These are phyloP conservation scores for Rehmannia glutinosa DNA, from an alignment of 257 asterid genomes.

Conservation along the genomic window DNA sequence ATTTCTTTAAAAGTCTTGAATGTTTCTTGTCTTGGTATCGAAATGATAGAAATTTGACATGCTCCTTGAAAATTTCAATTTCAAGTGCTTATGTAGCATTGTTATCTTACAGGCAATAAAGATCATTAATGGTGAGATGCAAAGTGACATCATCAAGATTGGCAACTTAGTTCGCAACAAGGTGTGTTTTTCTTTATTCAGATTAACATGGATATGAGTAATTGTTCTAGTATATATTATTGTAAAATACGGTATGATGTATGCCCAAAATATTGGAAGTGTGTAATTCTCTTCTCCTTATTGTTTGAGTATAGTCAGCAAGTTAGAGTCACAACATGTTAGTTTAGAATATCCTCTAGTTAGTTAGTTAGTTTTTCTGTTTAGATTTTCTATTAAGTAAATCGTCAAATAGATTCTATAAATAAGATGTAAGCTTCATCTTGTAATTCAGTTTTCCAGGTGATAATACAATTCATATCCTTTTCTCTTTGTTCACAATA, in stretches of 20 bases:
- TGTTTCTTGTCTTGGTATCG: background rate
- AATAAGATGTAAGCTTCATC: too few relatives aligned
- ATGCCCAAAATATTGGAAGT: background rate
- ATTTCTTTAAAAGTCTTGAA: background rate
- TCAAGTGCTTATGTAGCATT: background rate
- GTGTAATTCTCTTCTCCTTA: background rate
- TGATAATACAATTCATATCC: too few relatives aligned
- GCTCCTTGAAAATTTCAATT: background rate
- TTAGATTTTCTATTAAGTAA: too few relatives aligned
- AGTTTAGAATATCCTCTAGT: too few relatives aligned
- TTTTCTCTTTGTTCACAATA: too few relatives aligned
- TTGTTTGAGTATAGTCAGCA: too few relatives aligned
- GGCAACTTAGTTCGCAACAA: slow-evolving; percentile 66
- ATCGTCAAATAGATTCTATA: too few relatives aligned
- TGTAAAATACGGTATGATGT: background rate
- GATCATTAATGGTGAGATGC: slow-evolving; percentile 78
- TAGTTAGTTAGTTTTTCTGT: too few relatives aligned
- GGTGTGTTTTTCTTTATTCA: slow-evolving; percentile 33
- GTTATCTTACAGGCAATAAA: slow-evolving; percentile 54
- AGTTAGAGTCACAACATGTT: too few relatives aligned
- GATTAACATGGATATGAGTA: background rate
- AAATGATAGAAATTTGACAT: background rate
- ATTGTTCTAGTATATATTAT: background rate
- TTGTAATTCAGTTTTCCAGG: too few relatives aligned
- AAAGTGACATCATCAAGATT: slow-evolving; percentile 68